phyloP scores from a whole-genome alignment of 1,284 basidiomycete genomes.

The Flammula alnicola region DNA sequence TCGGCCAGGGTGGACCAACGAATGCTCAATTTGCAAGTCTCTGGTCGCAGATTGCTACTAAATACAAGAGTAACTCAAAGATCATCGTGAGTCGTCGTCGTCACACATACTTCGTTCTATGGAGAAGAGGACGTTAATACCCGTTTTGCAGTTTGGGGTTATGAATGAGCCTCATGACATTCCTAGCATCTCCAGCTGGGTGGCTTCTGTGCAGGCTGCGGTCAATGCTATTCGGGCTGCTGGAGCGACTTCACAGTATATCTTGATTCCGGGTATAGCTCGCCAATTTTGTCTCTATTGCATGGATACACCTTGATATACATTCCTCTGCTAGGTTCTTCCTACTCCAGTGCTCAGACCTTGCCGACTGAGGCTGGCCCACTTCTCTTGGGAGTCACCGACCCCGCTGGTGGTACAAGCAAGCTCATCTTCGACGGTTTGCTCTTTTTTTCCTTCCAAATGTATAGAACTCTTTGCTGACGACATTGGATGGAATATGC shows the following conservation, averaged over 20 bases:
- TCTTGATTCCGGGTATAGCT: too few species aligned
- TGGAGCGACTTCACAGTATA: constrained; percentile 48
- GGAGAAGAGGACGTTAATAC: too few species aligned
- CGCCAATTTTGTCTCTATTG: neutral
- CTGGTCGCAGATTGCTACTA: constrained; percentile 56
- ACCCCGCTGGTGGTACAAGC: constrained; percentile 52
- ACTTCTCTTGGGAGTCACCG: constrained; percentile 52
- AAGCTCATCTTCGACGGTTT: constrained; percentile 65
- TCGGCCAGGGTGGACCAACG: constrained; percentile 58
- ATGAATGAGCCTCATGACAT: constrained; percentile 62
- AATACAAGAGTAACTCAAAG: constrained; percentile 51
- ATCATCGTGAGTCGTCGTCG: constrained; percentile 45
- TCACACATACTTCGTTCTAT: constrained; percentile 40
- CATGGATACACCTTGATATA: constrained; percentile 38
- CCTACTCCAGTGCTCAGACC: too few species aligned
- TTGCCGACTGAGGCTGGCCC: constrained; percentile 59
- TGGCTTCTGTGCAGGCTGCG: constrained; percentile 47
- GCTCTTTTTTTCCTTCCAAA: too few species aligned
- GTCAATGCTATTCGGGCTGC: constrained; percentile 55
- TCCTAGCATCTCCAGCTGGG: constrained; percentile 47
- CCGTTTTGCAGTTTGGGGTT: too few species aligned
- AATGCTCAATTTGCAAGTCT: constrained; percentile 54
- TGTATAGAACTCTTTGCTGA: too few species aligned
- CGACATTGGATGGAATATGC: too few species aligned
- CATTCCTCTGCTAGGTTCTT: too few species aligned